Percentiles rank a stretch among this genome's conserved stretches.
These are phyloP conservation scores for Monotropa hypopitys DNA, from an alignment of 179 eudicot species.

Conservation along the genomic window DNA sequence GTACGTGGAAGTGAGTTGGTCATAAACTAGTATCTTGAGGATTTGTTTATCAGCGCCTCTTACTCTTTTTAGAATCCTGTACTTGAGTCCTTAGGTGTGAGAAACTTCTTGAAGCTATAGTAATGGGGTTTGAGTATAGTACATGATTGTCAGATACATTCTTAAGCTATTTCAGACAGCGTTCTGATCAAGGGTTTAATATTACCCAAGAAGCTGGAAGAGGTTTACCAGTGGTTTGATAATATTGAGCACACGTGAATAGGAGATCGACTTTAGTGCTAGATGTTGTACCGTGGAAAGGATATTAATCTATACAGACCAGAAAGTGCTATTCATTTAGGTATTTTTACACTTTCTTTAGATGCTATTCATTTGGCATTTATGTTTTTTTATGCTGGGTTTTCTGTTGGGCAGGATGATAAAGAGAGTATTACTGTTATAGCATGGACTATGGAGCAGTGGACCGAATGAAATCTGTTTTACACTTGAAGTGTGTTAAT, in stretches of 20 bases:
- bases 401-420: neutral
- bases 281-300: neutral
- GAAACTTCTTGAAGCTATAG: neutral
- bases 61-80: neutral
- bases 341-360: neutral
- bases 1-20: neutral
- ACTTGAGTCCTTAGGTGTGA: neutral
- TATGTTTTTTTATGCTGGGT: neutral
- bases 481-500: no score
- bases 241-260: neutral
- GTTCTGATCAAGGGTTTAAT: neutral
- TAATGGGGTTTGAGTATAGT: neutral
- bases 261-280: neutral
- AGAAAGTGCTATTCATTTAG: neutral
- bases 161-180: neutral
- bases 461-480: neutral
- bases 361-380: neutral
- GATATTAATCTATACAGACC: neutral
- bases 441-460: neutral
- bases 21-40: neutral
- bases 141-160: neutral
- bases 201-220: neutral
- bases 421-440: neutral
- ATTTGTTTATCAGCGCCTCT: neutral
- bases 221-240: neutral